A percentile compares a stretch with the other conserved stretches of the same genome.
Conservation (phyloP, 208 protist species). For the Acanthamoeba healyi region DNA sequence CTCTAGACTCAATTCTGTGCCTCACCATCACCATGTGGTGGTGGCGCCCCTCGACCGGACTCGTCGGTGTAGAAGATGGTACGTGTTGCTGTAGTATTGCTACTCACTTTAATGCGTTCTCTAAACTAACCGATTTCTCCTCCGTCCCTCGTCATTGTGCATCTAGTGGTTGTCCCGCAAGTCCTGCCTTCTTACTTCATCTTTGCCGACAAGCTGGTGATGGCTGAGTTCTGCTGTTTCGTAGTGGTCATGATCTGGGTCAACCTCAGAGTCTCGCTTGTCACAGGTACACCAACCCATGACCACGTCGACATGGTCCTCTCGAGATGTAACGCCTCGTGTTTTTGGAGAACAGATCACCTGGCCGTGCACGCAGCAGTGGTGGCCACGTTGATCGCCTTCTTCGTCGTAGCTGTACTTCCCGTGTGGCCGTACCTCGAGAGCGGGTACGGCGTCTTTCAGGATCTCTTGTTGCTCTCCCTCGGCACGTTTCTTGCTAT, state of each 20-base stretch:
- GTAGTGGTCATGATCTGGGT: slow-evolving; percentile 77
- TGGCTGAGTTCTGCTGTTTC: slow-evolving; percentile 68
- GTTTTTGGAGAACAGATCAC: slow-evolving; percentile 26
- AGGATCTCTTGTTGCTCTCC: too few species aligned
- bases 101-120: neutral
- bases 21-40: slow-evolving; percentile 73
- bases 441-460: slow-evolving; percentile 12
- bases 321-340: neutral
- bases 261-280: slow-evolving; percentile 64
- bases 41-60: neutral
- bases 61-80: neutral
- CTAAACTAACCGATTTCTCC: too few species aligned
- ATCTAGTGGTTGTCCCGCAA: neutral
- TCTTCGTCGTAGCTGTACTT: slow-evolving; percentile 23
- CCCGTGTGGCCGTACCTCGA: slow-evolving; percentile 55
- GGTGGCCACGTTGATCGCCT: slow-evolving; percentile 28
- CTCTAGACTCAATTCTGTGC: slow-evolving; percentile 28
- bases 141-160: neutral
- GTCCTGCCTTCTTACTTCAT: slow-evolving; percentile 43
- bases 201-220: slow-evolving; percentile 66
- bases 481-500: too few species aligned
- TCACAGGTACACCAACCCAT: neutral
- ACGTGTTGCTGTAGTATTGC: neutral
- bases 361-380: slow-evolving; percentile 12
- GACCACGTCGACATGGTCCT: too few species aligned